A percentile compares a stretch with the other conserved stretches of the same genome.
Conservation (phyloP, 225 moss, liverwort and hornwort genomes). For the Polytrichum formosum region DNA sequence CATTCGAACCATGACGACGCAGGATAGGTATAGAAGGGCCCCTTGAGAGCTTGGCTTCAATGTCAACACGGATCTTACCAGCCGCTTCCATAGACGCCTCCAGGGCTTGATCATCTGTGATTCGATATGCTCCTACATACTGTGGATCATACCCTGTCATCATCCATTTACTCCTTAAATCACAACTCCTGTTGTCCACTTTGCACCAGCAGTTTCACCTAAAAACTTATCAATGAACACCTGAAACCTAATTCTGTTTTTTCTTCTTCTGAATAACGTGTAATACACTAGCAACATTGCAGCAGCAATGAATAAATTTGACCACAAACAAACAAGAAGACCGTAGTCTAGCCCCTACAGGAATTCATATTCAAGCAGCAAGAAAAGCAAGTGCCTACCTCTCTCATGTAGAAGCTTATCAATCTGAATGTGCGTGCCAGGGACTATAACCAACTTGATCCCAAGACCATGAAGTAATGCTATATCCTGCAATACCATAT, state of each 20-base stretch:
- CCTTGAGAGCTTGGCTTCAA: slow-evolving; percentile 62
- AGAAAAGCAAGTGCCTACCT: slow-evolving; percentile 33
- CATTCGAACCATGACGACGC: slow-evolving; percentile 59
- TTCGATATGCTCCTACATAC: slow-evolving; percentile 89
- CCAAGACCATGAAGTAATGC: slow-evolving; percentile 83
- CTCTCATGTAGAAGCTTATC: slow-evolving; percentile 75
- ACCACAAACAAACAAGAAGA: no score
- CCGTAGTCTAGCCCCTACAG: no score
- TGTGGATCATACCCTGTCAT: slow-evolving; percentile 66
- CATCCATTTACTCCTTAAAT: slow-evolving; percentile 1
- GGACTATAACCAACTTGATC: slow-evolving; percentile 77
- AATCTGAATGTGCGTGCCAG: slow-evolving; percentile 83
- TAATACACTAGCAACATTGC: no score
- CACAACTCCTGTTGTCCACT: no score
- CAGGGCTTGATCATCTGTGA: slow-evolving; percentile 77
- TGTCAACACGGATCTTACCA: slow-evolving; percentile 61
- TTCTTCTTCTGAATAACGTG: no score
- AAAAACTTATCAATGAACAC: no score
- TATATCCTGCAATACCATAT: slow-evolving; percentile 53
- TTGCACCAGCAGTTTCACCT: no score
- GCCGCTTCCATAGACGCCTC: slow-evolving; percentile 91
- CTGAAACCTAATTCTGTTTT: no score
- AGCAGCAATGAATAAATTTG: no score
- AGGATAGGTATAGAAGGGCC: slow-evolving; percentile 83
- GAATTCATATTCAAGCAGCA: background rate